Base-by-base conservation (phyloP, 2,329 filamentous ascomycete genomes). In the Coleophoma cylindrospora region DNA sequence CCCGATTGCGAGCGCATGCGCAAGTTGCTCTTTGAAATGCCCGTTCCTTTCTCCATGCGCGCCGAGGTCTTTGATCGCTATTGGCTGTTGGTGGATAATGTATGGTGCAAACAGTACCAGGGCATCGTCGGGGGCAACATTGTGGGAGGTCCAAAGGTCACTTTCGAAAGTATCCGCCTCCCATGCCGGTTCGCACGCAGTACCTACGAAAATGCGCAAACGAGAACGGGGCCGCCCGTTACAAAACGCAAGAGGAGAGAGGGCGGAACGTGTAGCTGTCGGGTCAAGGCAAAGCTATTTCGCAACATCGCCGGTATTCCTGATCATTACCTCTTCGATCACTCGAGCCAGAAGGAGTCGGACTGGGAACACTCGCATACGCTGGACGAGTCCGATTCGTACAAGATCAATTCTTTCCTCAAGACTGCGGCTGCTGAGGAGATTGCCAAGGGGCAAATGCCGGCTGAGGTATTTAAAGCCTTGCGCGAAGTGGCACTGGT, bases 351-450 rank as follows among this genome's bases (percentile, higher is more conserved):
- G 17, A 50, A 47, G 22, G 47, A 50, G n/a, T 15, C 13, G 17
- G 47, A 50, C 17, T 50, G 43, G 47, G 34, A 36, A 3, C 50
- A 53, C 32, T 47, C 50, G n/a, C 50, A 53, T 32, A 50, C 50
- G 3, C 49, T 53, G 32, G 50, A 48, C 34, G 50, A 53, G 14
- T 49, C 47, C 1, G 50, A 50, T 41, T 22, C 33, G 15, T 50
- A 44, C n/a, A 53, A 53, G 21, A 53, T 53, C 37, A 50, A 53
- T 43, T 50, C 50, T 4, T 53, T 50, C 27, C 19, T 53, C 27
- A 49, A 41, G 33, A 48, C 50, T 11, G 44, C 44, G 6, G 50
- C 50, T 10, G 47, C 50, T 4, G 34, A 50, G 8, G 47, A 53
- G 33, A 34, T 48, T 4, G 50, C 50, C 14, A 52, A 52, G 34